Conservation (phyloP, 1,284 basidiomycete genomes). For the Cutaneotrichosporon mucoides region DNA sequence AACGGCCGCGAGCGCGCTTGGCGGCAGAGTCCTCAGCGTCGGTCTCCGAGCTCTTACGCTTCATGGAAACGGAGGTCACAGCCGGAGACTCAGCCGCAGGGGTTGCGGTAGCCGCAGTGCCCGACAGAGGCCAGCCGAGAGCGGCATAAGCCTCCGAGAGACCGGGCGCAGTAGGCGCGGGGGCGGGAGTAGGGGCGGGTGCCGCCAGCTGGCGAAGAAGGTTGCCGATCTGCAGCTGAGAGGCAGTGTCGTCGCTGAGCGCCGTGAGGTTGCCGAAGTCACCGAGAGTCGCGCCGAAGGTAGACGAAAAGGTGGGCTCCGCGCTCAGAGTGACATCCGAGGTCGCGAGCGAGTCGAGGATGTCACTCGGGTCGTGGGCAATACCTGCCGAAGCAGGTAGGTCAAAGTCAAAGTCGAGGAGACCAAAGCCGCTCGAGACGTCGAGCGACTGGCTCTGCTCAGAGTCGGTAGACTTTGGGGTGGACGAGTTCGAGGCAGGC, state of each 20-base stretch:
- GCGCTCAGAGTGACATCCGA: conserved; percentile 14
- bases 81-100: conserved; percentile 10
- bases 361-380: conserved; percentile 29
- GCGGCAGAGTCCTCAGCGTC: conserved; percentile 20
- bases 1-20: conserved; percentile 33
- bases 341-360: conserved; percentile 13
- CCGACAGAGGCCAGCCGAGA: conserved; percentile 21
- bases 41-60: conserved; percentile 34
- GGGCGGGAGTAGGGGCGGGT: conserved; percentile 4
- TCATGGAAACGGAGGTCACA: conserved; percentile 17
- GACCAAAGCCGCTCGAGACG: conserved; percentile 11
- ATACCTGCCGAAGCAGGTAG: conserved; percentile 26
- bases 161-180: conserved; percentile 4
- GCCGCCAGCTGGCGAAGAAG: conserved; percentile 18
- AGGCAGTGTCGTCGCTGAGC: conserved; percentile 24
- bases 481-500: conserved; percentile 14
- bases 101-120: conserved; percentile 2
- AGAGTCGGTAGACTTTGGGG: conserved; percentile 34
- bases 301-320: conserved; percentile 28
- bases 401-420: conserved; percentile 25
- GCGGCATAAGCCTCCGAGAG: conserved; percentile 20
- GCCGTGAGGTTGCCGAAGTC: conserved; percentile 27
- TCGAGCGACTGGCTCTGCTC: conserved; percentile 37
- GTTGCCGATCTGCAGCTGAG: conserved; percentile 27
- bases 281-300: conserved; percentile 27